Base-by-base conservation (phyloP, 2,329 filamentous ascomycete species). In the Apiospora hydei region DNA sequence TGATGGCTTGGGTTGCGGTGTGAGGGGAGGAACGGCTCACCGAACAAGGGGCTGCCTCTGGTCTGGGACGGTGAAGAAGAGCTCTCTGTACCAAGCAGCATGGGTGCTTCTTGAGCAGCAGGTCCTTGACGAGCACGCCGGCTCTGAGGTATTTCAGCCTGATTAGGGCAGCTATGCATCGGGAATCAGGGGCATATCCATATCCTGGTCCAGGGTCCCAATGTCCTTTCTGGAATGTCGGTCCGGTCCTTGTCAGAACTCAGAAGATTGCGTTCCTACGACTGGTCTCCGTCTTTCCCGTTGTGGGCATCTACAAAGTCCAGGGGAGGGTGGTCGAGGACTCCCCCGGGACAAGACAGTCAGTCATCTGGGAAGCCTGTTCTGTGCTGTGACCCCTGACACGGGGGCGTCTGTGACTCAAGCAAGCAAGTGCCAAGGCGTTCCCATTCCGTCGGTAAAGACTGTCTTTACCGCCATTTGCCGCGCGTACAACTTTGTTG, bases 111-210 rank as follows among this genome's bases (percentile, higher is more conserved):
- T 41, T 64, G 57, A 24, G 10, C 21, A 64, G 30, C 34, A 38
- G 18, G 5, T 41, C 18, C 21, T 64, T 18, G 34, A 41, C 7
- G 57, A 64, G 30, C 41, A n/a, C 34, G 30, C 34, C 18, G 57
- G 57, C 57, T n/a, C n/a, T 21, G 57, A 64, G 21, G 10, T 64
- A 64, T 64, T 41, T 64, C 34, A 38, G 34, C 57, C 57, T 41
- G 57, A n/a, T 44, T 49, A 49, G 67, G 43, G 44, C 67, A 47
- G 24, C 67, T 49, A 26, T 68, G 67, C 67, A 46, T 68, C 67
- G 43, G 43, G 67, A 68, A 68, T 30, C 21, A 38, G 43, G 67
- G 43, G 5, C 18, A 49, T 49, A 21, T 21, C 30, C 43, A 14
- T 69, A 47, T 26, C 67, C 43, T 49, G 67, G 26, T 8, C 34